Evolutionary conservation across 2,329 filamentous ascomycete species (phyloP).

Genomic region (Xylaria polymorpha): DNA sequence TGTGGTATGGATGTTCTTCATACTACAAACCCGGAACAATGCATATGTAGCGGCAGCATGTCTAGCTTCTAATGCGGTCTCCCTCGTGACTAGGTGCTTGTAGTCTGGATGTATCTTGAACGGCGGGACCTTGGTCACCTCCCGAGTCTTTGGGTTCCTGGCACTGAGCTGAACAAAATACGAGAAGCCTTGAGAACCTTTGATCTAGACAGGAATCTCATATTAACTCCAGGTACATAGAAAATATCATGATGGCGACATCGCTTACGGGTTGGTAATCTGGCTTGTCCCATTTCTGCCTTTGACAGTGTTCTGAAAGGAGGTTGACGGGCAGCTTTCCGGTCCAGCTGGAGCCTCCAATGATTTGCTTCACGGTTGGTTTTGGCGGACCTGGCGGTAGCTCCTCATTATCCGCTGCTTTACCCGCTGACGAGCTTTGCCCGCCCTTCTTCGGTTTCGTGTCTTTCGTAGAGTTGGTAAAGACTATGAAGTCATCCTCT

Average conservation of each 20-base stretch:
- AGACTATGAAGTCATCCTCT: conserved; percentile 67
- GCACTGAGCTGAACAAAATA: conserved; percentile 83
- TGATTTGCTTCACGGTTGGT: conserved; percentile 79
- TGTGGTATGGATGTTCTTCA: conserved; percentile 95
- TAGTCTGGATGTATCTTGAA: conserved; percentile 83
- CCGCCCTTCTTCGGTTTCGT: conserved; percentile 58
- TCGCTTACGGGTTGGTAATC: conserved; percentile 82
- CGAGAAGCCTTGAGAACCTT: conserved; percentile 78
- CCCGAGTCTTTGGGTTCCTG: conserved; percentile 84
- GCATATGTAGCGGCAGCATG: conserved; percentile 95
- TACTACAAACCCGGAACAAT: conserved; percentile 90
- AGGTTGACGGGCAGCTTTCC: conserved; percentile 95
- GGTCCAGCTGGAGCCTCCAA: conserved; percentile 96
- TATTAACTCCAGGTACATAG: conserved; percentile 44
- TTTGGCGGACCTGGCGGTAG: conserved; percentile 61
- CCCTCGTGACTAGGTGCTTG: conserved; percentile 78
- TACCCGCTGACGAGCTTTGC: conserved; percentile 42
- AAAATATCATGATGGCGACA: conserved; percentile 33
- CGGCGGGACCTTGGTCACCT: conserved; percentile 78
- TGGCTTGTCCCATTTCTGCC: conserved; percentile 93
- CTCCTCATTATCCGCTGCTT: conserved; percentile 48
- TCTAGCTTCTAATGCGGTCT: conserved; percentile 87
- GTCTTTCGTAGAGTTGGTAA: conserved; percentile 68
- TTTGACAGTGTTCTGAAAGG: conserved; percentile 93
- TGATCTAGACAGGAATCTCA: conserved; percentile 57